Conservation (phyloP, 805 yeast species). For the Jamesozyma spencerorum region DNA sequence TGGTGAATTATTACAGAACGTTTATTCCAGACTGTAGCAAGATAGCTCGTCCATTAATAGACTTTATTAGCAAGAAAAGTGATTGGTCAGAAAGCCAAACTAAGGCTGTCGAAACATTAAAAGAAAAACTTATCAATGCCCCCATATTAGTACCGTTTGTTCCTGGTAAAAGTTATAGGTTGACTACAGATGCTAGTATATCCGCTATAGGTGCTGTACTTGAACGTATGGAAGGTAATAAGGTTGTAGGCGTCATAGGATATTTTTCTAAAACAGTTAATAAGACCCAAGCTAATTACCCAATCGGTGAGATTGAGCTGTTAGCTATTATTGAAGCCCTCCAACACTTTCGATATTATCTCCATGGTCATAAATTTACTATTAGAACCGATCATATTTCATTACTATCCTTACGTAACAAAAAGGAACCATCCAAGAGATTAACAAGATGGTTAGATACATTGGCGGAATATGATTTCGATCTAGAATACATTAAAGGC, state of each 20-base stretch:
- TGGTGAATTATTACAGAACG: too few species aligned
- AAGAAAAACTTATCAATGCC: too few species aligned
- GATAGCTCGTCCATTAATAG: too few species aligned
- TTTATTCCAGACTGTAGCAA: too few species aligned
- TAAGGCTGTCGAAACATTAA: too few species aligned
- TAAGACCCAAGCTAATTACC: slow-evolving; percentile 27
- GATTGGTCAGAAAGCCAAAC: too few species aligned
- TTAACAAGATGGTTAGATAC: slow-evolving; percentile 7
- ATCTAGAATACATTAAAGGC: slow-evolving; percentile 8
- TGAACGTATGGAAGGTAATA: slow-evolving; percentile 7
- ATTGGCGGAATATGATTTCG: slow-evolving; percentile 9
- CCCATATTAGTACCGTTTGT: slow-evolving; percentile 6
- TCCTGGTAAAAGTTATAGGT: slow-evolving; percentile 1
- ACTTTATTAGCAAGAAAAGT: too few species aligned
- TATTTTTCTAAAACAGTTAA: slow-evolving; percentile 30
- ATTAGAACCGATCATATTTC: slow-evolving; percentile 10
- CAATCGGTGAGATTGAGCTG: slow-evolving; percentile 10
- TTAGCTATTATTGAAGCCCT: slow-evolving; percentile 9
- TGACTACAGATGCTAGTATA: slow-evolving; percentile 12
- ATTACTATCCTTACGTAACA: slow-evolving; percentile 4
- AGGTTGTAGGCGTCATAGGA: slow-evolving; percentile 9
- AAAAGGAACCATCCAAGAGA: slow-evolving; percentile 8
- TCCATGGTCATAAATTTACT: slow-evolving; percentile 7
- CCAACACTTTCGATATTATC: slow-evolving; percentile 8
- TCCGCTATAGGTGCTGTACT: slow-evolving; percentile 13